Evolutionary conservation across 805 yeast species (phyloP).

Genomic region (Starmera pachycereana): DNA sequence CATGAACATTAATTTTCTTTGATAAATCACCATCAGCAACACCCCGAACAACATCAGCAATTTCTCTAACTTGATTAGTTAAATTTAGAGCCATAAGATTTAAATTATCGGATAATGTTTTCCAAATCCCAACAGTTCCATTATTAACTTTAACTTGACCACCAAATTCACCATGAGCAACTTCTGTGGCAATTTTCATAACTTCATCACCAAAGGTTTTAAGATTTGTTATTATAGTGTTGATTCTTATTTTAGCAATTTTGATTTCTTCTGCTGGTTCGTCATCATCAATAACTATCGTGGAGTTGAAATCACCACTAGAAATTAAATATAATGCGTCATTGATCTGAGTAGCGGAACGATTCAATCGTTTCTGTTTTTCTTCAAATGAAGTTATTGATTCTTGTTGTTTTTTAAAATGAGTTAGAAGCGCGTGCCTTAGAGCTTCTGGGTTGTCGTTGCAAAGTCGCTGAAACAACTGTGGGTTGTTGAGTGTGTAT

Average conservation of each 20-base stretch:
- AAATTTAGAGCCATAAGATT: slow-evolving; percentile 85
- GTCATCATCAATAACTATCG: slow-evolving; percentile 45
- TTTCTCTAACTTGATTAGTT: slow-evolving; percentile 83
- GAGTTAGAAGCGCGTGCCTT: background rate
- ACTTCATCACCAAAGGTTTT: slow-evolving; percentile 80
- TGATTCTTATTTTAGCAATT: slow-evolving; percentile 73
- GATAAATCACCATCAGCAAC: slow-evolving; percentile 83
- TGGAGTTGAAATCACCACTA: slow-evolving; percentile 70
- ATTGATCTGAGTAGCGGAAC: slow-evolving; percentile 53
- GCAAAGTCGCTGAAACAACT: background rate
- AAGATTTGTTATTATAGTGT: slow-evolving; percentile 80
- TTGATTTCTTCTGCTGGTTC: slow-evolving; percentile 70
- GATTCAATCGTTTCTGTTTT: background rate
- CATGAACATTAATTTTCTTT: slow-evolving; percentile 78
- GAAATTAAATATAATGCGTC: slow-evolving; percentile 83
- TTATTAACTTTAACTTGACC: slow-evolving; percentile 71
- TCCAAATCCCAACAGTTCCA: slow-evolving; percentile 82
- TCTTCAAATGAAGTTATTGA: background rate
- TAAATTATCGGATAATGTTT: slow-evolving; percentile 75
- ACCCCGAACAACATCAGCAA: slow-evolving; percentile 82
- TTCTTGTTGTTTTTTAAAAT: background rate
- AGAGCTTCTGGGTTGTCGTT: slow-evolving; percentile 3
- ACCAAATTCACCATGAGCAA: slow-evolving; percentile 81
- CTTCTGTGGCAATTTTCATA: slow-evolving; percentile 78
- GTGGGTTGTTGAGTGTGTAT: background rate